phyloP scores from a whole-genome alignment of 2,329 filamentous ascomycete genomes.

The Meredithiella fracta region DNA sequence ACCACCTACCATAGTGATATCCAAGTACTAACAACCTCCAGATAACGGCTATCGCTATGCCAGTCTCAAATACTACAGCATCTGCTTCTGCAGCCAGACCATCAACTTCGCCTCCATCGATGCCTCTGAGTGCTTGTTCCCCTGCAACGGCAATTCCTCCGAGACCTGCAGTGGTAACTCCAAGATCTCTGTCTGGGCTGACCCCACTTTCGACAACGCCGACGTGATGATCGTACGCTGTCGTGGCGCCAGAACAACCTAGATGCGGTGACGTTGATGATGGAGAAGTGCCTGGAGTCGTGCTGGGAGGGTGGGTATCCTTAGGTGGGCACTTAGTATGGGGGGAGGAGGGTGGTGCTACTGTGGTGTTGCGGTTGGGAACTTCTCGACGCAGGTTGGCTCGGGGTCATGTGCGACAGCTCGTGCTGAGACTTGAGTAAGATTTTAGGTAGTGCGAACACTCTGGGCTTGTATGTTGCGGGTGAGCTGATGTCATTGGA shows the following conservation, averaged over 20 bases:
- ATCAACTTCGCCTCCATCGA: conserved; percentile 35
- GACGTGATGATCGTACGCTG: conserved; percentile 32
- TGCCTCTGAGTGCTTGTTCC: conserved; percentile 39
- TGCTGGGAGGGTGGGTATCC: conserved; percentile 30
- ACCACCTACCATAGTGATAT: neutral
- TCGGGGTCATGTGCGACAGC: conserved; percentile 30
- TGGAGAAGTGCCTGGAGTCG: conserved; percentile 26
- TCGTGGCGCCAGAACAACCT: conserved; percentile 27
- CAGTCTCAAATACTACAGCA: conserved; percentile 34
- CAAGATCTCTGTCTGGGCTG: conserved; percentile 31
- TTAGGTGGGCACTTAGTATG: conserved; percentile 32
- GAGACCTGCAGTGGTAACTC: conserved; percentile 32
- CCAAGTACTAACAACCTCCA: conserved; percentile 15
- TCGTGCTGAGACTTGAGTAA: conserved; percentile 32
- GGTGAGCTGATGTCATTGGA: conserved; percentile 32
- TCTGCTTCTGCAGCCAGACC: conserved; percentile 37
- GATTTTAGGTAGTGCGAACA: conserved; percentile 28
- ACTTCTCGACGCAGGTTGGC: conserved; percentile 24
- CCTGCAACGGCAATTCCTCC: conserved; percentile 31
- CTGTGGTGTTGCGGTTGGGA: conserved; percentile 37
- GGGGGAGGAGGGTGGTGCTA: conserved; percentile 25
- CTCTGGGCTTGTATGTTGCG: conserved; percentile 31
- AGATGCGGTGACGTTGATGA: conserved; percentile 24
- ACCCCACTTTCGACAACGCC: conserved; percentile 30
- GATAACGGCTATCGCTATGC: conserved; percentile 35